Evolutionary conservation across 73 alveolate species (phyloP).

Genomic region (Uronychia binucleata): DNA sequence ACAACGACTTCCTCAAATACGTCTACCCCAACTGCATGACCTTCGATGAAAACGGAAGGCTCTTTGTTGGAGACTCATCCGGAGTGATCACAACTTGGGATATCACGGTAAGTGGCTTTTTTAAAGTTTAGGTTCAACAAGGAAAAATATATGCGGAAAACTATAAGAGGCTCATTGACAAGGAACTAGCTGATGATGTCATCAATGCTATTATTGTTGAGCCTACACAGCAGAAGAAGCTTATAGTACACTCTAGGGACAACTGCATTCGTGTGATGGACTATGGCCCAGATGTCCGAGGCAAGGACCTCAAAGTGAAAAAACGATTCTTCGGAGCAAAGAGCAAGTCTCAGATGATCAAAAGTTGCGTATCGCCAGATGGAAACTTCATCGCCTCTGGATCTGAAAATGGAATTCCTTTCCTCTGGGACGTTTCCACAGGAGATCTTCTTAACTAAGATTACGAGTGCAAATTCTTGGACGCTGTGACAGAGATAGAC

Average conservation of each 20-base stretch:
- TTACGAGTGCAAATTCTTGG: slow-evolving; percentile 84
- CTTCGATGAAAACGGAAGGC: slow-evolving; percentile 81
- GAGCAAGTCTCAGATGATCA: slow-evolving; percentile 75
- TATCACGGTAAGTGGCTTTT: slow-evolving; percentile 56
- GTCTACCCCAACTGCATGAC: slow-evolving; percentile 93
- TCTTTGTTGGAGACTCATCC: slow-evolving; percentile 94
- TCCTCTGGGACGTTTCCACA: slow-evolving; percentile 90
- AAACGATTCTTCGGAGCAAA: slow-evolving; percentile 93
- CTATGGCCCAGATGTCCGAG: slow-evolving; percentile 48
- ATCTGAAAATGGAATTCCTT: slow-evolving; percentile 94
- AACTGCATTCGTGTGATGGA: slow-evolving; percentile 93
- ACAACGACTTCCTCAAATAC: slow-evolving; percentile 62
- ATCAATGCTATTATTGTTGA: slow-evolving; percentile 79
- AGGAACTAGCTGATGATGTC: slow-evolving; percentile 90
- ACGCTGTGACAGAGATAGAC: slow-evolving; percentile 90
- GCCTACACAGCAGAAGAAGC: slow-evolving; percentile 83
- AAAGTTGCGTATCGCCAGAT: slow-evolving; percentile 90
- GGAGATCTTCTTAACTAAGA: slow-evolving; percentile 71
- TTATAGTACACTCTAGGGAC: slow-evolving; percentile 93
- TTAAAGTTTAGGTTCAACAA: neutral
- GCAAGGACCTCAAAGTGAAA: slow-evolving; percentile 45
- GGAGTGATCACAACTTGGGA: slow-evolving; percentile 92
- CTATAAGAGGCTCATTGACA: slow-evolving; percentile 69
- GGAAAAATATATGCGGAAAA: slow-evolving; percentile 77
- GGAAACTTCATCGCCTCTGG: slow-evolving; percentile 94